Base-by-base conservation (phyloP, 371 early-diverging fungal species). In the Neoconidiobolus thromboides region DNA sequence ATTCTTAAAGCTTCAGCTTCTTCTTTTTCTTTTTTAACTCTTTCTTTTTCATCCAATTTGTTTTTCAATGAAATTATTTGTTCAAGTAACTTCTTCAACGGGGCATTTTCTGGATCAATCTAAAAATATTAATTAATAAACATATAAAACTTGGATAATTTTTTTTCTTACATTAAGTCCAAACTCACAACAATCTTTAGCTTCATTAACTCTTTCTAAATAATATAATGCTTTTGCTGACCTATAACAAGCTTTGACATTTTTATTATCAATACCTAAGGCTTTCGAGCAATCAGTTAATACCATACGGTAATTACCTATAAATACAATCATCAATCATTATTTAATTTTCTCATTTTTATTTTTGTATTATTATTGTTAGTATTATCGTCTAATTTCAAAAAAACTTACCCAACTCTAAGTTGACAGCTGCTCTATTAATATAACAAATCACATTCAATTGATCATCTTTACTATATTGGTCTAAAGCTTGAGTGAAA, bases 351-450 rank as follows among this genome's bases (percentile, higher is more conserved):
- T 55, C 15, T 26, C 26, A 26, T 26, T 26, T 26, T 26, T 26
- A 26, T 26, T 26, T 26, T 26, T 26, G 26, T 26, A 26, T 26
- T 26, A 26, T 26, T 26, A 26, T 26, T 26, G 26, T 26, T 26
- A 26, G 26, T 26, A 26, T 26, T 26, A 26, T 26, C 26, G 26
- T 26, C 26, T 26, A 26, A 26, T 26, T 26, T 26, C 26, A 26
- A 26, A 53, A 64, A 5, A 10, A 40, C 64, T 69, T 78, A 82
- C 90, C 70, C 44, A 94, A 76, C 65, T 92, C 89, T 10, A 97
- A 65, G 63, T 96, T 89, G 41, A 85, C 89, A 0, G 94, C 94
- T 1, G 98, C 98, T 14, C 98, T 72, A 70, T 97, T 97, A 3
- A 78, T 76, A 62, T 80, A 77, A 48, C 93, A 81, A 0, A 81